Percentiles rank a stretch among this genome's conserved stretches.
phyloP scores from a whole-genome alignment of 805 yeast species.

The Starmerella gropengiesseri region DNA sequence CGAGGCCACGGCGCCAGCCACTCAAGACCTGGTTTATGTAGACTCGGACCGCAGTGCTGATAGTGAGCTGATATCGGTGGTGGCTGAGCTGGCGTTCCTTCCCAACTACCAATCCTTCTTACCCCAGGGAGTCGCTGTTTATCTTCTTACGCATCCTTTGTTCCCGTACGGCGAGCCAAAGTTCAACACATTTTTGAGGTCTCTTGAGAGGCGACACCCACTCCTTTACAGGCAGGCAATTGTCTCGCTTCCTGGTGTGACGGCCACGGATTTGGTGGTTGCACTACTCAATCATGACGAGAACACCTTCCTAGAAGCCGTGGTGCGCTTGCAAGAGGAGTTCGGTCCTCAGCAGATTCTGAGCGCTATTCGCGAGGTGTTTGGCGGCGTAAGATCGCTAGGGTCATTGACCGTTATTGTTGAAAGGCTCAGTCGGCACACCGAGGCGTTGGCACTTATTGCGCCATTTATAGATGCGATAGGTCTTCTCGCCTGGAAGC shows the following conservation, averaged over 20 bases:
- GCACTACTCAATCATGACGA: constrained; percentile 50
- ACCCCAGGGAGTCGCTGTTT: constrained; percentile 54
- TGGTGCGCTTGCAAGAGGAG: constrained; percentile 56
- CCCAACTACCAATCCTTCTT: constrained; percentile 22
- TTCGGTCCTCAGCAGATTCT: constrained; percentile 39
- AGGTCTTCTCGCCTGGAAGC: constrained; percentile 57
- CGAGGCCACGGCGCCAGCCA: constrained; percentile 22
- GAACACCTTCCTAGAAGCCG: constrained; percentile 56
- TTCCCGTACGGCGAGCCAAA: constrained; percentile 47
- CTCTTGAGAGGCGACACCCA: constrained; percentile 41
- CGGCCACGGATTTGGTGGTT: constrained; percentile 49
- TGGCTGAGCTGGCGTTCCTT: constrained; percentile 37
- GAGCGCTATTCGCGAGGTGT: constrained; percentile 24
- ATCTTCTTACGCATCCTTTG: constrained; percentile 75
- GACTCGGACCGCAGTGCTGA: constrained; percentile 60
- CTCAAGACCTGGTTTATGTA: constrained; percentile 42
- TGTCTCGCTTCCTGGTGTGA: constrained; percentile 61
- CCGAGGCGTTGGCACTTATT: constrained; percentile 51
- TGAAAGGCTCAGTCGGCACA: constrained; percentile 36
- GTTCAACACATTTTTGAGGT: constrained; percentile 40
- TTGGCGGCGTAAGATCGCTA: constrained; percentile 16
- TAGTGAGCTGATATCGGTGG: constrained; percentile 39
- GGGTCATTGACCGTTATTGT: constrained; percentile 29
- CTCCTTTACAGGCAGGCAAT: constrained; percentile 71
- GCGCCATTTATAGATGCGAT: constrained; percentile 60